Conservation (phyloP, 2,329 filamentous ascomycete species). For the Delphinella strobiligena region DNA sequence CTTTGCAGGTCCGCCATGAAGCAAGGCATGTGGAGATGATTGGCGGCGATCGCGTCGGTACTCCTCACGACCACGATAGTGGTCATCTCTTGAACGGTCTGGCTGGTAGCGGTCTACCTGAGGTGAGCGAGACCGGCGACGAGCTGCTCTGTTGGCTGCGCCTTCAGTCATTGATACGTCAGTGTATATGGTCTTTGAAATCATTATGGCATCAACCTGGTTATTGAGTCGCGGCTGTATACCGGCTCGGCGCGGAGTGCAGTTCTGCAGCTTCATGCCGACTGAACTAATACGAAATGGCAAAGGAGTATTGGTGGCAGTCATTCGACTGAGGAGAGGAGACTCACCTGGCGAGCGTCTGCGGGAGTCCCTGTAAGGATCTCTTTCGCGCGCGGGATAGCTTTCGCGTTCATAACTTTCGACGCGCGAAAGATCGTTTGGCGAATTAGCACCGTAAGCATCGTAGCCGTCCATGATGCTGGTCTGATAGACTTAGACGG, state of each 20-base stretch:
- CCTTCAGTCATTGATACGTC: background rate
- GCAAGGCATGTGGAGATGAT: constrained; percentile 43
- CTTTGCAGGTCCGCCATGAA: constrained; percentile 26
- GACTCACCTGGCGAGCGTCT: constrained; percentile 16
- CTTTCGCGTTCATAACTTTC: constrained; percentile 7
- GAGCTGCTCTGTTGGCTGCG: constrained; percentile 22
- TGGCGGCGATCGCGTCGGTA: constrained; percentile 42
- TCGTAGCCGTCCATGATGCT: constrained; percentile 6
- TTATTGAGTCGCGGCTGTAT: too few species aligned
- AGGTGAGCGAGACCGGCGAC: constrained; percentile 65
- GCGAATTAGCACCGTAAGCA: constrained; percentile 1
- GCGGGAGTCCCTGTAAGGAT: constrained; percentile 16
- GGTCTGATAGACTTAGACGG: background rate
- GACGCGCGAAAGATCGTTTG: constrained; percentile 4
- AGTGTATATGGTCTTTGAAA: constrained; percentile 19
- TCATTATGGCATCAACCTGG: too few species aligned
- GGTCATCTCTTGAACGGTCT: constrained; percentile 56
- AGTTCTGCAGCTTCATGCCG: too few species aligned
- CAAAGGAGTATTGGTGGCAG: background rate
- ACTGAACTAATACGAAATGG: too few species aligned
- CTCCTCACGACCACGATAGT: constrained; percentile 51
- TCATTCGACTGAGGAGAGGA: background rate
- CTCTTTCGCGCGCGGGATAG: constrained; percentile 7
- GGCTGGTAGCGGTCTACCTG: constrained; percentile 69
- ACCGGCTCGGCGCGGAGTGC: too few species aligned